Percentiles rank a stretch among this genome's conserved stretches.
These are phyloP conservation scores for Eudorina sp. DNA, from an alignment of 139 green algal genomes.

Conservation along the genomic window DNA sequence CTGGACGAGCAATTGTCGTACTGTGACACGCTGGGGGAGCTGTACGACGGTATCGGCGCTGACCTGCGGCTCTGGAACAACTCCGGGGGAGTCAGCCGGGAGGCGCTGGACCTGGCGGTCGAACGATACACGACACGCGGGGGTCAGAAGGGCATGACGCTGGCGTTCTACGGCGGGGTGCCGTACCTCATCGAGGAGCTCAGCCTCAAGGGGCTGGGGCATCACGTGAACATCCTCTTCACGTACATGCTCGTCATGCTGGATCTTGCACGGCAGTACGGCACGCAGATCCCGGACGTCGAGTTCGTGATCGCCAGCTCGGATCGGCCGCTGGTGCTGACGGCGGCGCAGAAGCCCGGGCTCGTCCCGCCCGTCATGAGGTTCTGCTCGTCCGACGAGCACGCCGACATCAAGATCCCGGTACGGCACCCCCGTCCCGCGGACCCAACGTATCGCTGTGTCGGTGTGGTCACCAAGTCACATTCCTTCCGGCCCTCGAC, in stretches of 20 bases:
- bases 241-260: constrained; percentile 64
- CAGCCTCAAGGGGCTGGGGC: constrained; percentile 24
- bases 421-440: neutral
- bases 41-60: constrained; percentile 16
- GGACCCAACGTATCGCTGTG: too few relatives aligned
- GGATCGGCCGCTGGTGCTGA: constrained; percentile 51
- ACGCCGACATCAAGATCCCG: constrained; percentile 53
- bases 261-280: constrained; percentile 55
- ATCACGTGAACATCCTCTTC: constrained; percentile 61
- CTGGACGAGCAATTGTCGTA: constrained; percentile 33
- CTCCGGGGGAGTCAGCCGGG: neutral
- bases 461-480: too few relatives aligned
- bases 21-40: constrained; percentile 11
- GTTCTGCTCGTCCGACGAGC: constrained; percentile 38
- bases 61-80: constrained; percentile 40
- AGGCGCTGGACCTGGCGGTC: neutral
- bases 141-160: constrained; percentile 40
- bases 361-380: constrained; percentile 35
- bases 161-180: constrained; percentile 52
- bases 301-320: constrained; percentile 60
- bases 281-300: constrained; percentile 52
- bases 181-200: constrained; percentile 50
- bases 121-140: neutral
- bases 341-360: neutral
- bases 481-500: too few relatives aligned